Base-by-base conservation (phyloP, 108 stramenopile genomes). In the Nitzschia sp. region DNA sequence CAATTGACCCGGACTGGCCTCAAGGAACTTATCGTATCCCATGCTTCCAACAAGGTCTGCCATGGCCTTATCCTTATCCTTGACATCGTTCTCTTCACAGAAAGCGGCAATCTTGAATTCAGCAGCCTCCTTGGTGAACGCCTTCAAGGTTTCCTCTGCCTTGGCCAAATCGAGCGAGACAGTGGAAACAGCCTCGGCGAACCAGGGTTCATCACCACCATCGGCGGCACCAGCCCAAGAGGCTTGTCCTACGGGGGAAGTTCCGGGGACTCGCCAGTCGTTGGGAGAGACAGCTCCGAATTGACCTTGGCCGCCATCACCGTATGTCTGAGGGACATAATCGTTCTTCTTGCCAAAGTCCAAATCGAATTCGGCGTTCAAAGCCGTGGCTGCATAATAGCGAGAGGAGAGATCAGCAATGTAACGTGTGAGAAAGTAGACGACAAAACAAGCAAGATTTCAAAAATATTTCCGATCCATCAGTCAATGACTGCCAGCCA, bases 151-250 rank as follows among this genome's bases (percentile, higher is more conserved):
- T 41, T 90, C 87, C 50, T 89, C 88, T 33, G 88, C 91, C 83
- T 92, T 91, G 34, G 63, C 72, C 82, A 92, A 76, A 73, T 95
- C 94, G 35, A 95, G 84, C 38, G 81, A 83, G 66, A 95, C 94
- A 27, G 94, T 95, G 48, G 88, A 89, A 50, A 95, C 86, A 38
- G 94, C 94, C 80, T 95, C 94, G 27, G 94, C 79, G 80, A 92
- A 92, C 94, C 94, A 95, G 25, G 94, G 94, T 68, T 95, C 94
- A 57, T 92, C 94, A 66, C 90, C 91, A 67, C 91, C 91, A 83
- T 92, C 94, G 28, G 89, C 72, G 33, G 88, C 90, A 64, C 91
- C 94, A 25, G 74, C 34, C 61, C 87, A 95, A 16, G 85, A 87
- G 19, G 76, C 58, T 73, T 95, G 88, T 27, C 94, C 94, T 19